Evolutionary conservation across 805 yeast species (phyloP).

Genomic region (Hanseniaspora lachancei): DNA sequence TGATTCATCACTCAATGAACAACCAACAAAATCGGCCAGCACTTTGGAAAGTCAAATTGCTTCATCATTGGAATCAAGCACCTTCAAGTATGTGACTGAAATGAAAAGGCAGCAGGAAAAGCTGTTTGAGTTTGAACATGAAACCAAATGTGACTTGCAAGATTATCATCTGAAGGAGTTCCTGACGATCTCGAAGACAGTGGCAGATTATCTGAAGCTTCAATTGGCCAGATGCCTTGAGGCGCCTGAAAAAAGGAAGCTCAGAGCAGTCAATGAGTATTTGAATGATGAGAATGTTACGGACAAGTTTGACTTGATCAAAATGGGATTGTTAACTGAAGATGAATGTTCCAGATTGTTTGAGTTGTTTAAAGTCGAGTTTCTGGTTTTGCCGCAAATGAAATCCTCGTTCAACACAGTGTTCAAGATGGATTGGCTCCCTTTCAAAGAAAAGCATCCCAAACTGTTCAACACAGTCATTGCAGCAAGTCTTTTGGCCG

Average conservation of each 20-base stretch:
- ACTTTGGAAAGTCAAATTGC: not conserved
- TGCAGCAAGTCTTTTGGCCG: slow-evolving; percentile 40
- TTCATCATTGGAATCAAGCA: not conserved
- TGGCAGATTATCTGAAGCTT: slow-evolving; percentile 1
- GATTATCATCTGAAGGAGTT: slow-evolving; percentile 26
- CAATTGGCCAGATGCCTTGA: not conserved
- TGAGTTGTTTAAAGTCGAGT: slow-evolving; percentile 33
- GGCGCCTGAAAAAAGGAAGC: not conserved
- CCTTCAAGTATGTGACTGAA: not conserved
- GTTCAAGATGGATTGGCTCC: slow-evolving; percentile 31
- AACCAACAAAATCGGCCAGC: not conserved
- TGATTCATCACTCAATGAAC: not conserved
- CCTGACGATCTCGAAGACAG: slow-evolving; percentile 19
- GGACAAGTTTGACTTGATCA: slow-evolving; percentile 36
- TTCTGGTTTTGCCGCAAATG: slow-evolving; percentile 32
- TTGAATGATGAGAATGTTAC: slow-evolving; percentile 2
- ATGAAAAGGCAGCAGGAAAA: not conserved
- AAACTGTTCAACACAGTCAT: slow-evolving; percentile 51
- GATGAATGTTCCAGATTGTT: slow-evolving; percentile 50
- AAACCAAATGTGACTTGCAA: slow-evolving; percentile 16
- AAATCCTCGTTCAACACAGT: slow-evolving; percentile 47
- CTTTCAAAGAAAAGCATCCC: slow-evolving; percentile 42
- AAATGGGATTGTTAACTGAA: slow-evolving; percentile 41
- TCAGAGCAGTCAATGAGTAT: not conserved
- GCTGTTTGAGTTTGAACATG: not conserved